Evolutionary conservation across 1,284 basidiomycete species (phyloP).

Genomic region (Megacollybia platyphylla): DNA sequence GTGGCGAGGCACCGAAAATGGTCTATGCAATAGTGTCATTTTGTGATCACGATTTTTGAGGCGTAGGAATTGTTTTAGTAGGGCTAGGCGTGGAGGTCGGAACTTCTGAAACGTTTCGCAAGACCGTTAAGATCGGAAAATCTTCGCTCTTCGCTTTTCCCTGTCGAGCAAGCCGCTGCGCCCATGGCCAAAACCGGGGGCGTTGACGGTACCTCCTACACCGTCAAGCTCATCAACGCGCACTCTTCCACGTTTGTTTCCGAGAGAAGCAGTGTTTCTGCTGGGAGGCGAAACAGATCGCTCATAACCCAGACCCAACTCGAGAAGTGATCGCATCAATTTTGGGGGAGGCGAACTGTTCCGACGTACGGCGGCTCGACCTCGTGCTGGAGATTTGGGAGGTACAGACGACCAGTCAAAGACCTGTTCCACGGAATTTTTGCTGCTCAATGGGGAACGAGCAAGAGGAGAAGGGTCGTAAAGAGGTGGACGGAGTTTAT

Average conservation of each 20-base stretch:
- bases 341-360: slow-evolving; percentile 39
- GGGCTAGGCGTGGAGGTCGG: too few relatives aligned
- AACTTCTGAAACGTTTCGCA: background rate
- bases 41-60: too few relatives aligned
- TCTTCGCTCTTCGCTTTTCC: slow-evolving; percentile 8
- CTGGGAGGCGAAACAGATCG: slow-evolving; percentile 2
- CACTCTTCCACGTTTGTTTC: slow-evolving; percentile 29
- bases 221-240: slow-evolving; percentile 34
- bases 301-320: slow-evolving; percentile 7
- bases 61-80: too few relatives aligned
- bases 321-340: slow-evolving; percentile 13
- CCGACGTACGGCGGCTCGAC: slow-evolving; percentile 30
- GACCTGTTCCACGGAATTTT: slow-evolving; percentile 13
- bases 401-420: slow-evolving; percentile 23
- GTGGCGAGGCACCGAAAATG: too few relatives aligned
- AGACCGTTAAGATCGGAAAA: background rate
- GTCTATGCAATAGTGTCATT: too few relatives aligned
- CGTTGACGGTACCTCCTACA: slow-evolving; percentile 20
- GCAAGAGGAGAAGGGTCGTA: slow-evolving; percentile 4
- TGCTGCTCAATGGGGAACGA: slow-evolving; percentile 6
- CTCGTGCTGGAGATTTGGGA: slow-evolving; percentile 16
- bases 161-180: slow-evolving; percentile 44
- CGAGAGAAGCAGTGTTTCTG: slow-evolving; percentile 3
- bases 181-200: slow-evolving; percentile 41
- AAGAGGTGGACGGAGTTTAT: slow-evolving; percentile 7